Evolutionary conservation across 768 basidiomycete genomes (phyloP), one percentile per base, ranked within the genome.

Genomic region (Jaapia argillacea): DNA sequence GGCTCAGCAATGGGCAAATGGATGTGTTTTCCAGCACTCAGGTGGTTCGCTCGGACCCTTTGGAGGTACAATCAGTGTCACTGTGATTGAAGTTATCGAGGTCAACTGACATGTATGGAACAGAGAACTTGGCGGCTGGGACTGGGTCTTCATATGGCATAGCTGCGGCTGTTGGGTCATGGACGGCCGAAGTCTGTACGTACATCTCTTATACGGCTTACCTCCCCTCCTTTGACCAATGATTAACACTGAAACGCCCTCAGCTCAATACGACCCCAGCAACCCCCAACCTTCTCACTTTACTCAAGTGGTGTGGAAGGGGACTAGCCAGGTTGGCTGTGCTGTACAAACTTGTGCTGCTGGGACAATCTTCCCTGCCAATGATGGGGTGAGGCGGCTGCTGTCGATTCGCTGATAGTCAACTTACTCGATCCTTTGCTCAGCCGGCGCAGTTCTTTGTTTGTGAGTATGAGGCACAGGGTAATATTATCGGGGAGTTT

Each of bases 291-390:
- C 71, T 14, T 81, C 79, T 40, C 84, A 86, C 56, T 86, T 79
- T 54, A 85, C 84, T 6, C 82, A 85, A 57, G 72, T 83, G 4
- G 81, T 86, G 5, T 86, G 84, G 83, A 85, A 85, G 59, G 66
- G 58, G 4, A 71, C 75, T 18, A 74, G 69, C 1, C 62, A 81
- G 47, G 65, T 85, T n/a, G 82, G 81, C 21, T 85, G 81, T 52
- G 81, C 79, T 31, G 63, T 72, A 22, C 61, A 70, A 45, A 54
- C 57, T 5, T 84, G 81, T 57, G 63, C 61, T 52, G 76, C 74
- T 22, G n/a, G n/a, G n/a, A n/a, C n/a, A n/a, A 79, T 83, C 46
- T 80, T 85, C 54, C 62, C 52, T 49, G 50, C 74, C 21, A 66
- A 61, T 33, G 77, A 65, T 53, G 79, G 75, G 42, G 78, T 80